Conservation (phyloP, 345 rosid species). For the Sisymbrium altissimum region DNA sequence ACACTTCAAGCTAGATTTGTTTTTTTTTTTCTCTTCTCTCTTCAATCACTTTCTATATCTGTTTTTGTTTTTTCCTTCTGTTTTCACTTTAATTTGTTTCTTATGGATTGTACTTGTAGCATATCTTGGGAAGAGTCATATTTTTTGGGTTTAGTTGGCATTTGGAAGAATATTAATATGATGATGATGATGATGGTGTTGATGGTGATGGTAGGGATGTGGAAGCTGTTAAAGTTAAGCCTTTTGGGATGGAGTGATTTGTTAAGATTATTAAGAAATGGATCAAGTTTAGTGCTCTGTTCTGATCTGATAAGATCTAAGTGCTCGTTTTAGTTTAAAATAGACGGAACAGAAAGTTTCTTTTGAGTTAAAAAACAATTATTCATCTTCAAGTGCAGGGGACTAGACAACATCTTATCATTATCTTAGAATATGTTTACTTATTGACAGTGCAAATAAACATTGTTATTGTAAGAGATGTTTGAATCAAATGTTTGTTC, state of each 20-base stretch:
- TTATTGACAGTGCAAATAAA: slow-evolving; percentile 10
- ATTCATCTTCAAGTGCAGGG: slow-evolving; percentile 20
- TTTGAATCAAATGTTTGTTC: slow-evolving; percentile 34
- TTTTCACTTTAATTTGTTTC: slow-evolving; percentile 4
- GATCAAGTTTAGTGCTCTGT: slow-evolving; percentile 21
- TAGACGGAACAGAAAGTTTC: background rate
- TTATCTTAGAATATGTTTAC: slow-evolving; percentile 10
- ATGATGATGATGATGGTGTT: slow-evolving; percentile 10
- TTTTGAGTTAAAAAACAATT: slow-evolving; percentile 16
- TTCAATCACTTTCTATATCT: slow-evolving; percentile 8
- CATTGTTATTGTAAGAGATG: slow-evolving; percentile 28
- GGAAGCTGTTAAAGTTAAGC: slow-evolving; percentile 13
- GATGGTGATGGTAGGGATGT: background rate
- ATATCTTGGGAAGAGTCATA: slow-evolving; percentile 15
- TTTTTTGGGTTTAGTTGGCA: slow-evolving; percentile 15
- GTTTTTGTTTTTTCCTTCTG: background rate
- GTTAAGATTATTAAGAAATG: slow-evolving; percentile 4
- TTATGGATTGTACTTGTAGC: slow-evolving; percentile 17
- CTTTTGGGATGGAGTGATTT: slow-evolving; percentile 23
- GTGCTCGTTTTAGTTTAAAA: slow-evolving; percentile 17
- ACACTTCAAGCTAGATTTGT: slow-evolving; percentile 17
- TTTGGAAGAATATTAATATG: slow-evolving; percentile 9
- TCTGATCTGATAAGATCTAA: slow-evolving; percentile 25
- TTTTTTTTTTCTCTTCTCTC: slow-evolving; percentile 3
- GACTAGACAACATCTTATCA: slow-evolving; percentile 6